Evolutionary conservation across 768 basidiomycete species (phyloP).

Genomic region (Suillus clintonianus): DNA sequence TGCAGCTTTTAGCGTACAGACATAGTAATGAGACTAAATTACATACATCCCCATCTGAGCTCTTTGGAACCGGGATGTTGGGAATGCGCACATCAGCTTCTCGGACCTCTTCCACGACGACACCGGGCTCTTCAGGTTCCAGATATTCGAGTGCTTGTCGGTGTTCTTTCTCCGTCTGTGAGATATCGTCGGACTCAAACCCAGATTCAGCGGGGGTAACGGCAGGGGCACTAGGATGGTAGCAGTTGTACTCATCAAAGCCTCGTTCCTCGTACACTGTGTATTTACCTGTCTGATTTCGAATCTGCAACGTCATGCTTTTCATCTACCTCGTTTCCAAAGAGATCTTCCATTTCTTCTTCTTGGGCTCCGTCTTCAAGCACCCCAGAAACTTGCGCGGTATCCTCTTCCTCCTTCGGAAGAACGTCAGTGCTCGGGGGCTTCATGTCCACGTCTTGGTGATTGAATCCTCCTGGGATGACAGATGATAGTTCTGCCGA

Average conservation of each 20-base stretch:
- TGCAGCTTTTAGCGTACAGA: conserved; percentile 8
- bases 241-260: conserved; percentile 15
- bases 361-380: conserved; percentile 15
- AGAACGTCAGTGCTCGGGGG: conserved; percentile 13
- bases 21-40: conserved; percentile 2
- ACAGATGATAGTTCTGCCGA: conserved; percentile 8
- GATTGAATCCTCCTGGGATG: conserved; percentile 8
- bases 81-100: conserved; percentile 81
- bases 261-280: conserved; percentile 7
- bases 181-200: conserved; percentile 66
- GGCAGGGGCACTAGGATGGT: conserved; percentile 38
- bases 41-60: conserved; percentile 80
- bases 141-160: conserved; percentile 79
- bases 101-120: conserved; percentile 52
- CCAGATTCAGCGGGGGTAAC: conserved; percentile 42
- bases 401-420: conserved; percentile 19
- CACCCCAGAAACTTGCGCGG: conserved; percentile 7
- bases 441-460: conserved; percentile 48
- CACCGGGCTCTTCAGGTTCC: conserved; percentile 70
- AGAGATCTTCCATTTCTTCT: conserved; percentile 75
- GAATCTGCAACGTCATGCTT: conserved; percentile 32
- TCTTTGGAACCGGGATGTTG: conserved; percentile 81
- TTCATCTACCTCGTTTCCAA: conserved; percentile 68
- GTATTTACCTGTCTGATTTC: conserved; percentile 50
- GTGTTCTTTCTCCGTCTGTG: conserved; percentile 55